A percentile compares a stretch with the other conserved stretches of the same genome.
Conservation (phyloP, 306 rosid species). For the Gynostemma pentaphyllum region DNA sequence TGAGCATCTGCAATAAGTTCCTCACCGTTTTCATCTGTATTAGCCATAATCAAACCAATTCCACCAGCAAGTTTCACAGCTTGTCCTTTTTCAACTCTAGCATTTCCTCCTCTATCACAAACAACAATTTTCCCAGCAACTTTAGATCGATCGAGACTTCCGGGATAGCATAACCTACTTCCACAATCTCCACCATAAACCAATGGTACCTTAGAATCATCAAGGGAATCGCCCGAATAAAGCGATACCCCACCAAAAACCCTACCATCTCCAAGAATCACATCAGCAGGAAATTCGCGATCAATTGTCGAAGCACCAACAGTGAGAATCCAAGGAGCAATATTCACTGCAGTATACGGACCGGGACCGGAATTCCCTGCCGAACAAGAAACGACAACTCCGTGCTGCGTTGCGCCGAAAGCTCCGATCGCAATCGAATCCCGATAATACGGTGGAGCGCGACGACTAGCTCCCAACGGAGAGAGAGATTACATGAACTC, state of each 20-base stretch:
- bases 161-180: conserved; percentile 35
- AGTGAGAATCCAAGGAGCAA: conserved; percentile 87
- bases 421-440: conserved; percentile 84
- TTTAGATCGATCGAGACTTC: conserved; percentile 30
- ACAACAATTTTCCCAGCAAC: conserved; percentile 72
- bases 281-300: conserved; percentile 71
- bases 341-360: conserved; percentile 52
- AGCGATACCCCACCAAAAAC: conserved; percentile 55
- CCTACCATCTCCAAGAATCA: conserved; percentile 48
- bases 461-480: conserved; percentile 67
- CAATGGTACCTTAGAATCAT: conserved; percentile 38
- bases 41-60: conserved; percentile 53
- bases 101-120: conserved; percentile 80
- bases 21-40: conserved; percentile 47
- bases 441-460: conserved; percentile 32
- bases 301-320: conserved; percentile 83
- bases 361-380: conserved; percentile 79
- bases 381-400: conserved; percentile 72
- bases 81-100: conserved; percentile 69
- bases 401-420: conserved; percentile 51
- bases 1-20: conserved; percentile 83
- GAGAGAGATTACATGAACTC: conserved; percentile 62
- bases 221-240: conserved; percentile 43
- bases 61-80: conserved; percentile 76
- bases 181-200: conserved; percentile 54